Evolutionary conservation across 1,284 basidiomycete species (phyloP).

Genomic region (Tremellales sp.): DNA sequence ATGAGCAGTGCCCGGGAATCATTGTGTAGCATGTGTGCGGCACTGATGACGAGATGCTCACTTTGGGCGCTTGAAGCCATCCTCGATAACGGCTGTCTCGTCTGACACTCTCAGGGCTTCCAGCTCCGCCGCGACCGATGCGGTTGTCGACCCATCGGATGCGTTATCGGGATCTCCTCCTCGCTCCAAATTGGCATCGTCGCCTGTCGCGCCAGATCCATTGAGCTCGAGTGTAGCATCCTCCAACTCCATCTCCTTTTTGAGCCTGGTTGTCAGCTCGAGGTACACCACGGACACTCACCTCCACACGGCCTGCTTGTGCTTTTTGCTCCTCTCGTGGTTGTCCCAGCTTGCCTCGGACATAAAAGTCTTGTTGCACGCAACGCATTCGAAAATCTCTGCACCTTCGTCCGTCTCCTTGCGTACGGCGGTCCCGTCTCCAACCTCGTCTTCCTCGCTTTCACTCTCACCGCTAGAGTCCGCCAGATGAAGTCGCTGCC

Average conservation of each 20-base stretch:
- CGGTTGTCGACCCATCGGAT: no score
- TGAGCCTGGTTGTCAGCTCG: constrained; percentile 53
- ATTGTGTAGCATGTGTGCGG: no score
- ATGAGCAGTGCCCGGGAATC: no score
- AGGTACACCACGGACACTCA: constrained; percentile 22
- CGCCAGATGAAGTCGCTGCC: constrained; percentile 58
- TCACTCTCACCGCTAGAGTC: constrained; percentile 53
- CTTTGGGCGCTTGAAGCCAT: no score
- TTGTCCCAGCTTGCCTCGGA: constrained; percentile 94
- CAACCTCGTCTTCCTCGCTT: constrained; percentile 49
- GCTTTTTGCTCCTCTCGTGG: constrained; percentile 94
- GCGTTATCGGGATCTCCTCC: no score
- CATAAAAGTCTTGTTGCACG: constrained; percentile 83
- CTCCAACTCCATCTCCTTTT: constrained; percentile 60
- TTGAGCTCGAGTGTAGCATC: constrained; percentile 16
- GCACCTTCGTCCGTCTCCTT: constrained; percentile 31
- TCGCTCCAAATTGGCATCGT: no score
- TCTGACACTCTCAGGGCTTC: no score
- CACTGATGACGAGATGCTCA: no score
- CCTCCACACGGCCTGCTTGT: constrained; percentile 79
- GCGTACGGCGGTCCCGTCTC: constrained; percentile 33
- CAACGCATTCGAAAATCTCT: constrained; percentile 82
- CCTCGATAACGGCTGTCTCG: no score
- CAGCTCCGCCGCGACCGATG: no score
- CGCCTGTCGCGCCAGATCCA: no score